Evolutionary conservation across 2,329 filamentous ascomycete species (phyloP), one percentile per base, ranked within the genome.

Genomic region (Botrytis tulipae): DNA sequence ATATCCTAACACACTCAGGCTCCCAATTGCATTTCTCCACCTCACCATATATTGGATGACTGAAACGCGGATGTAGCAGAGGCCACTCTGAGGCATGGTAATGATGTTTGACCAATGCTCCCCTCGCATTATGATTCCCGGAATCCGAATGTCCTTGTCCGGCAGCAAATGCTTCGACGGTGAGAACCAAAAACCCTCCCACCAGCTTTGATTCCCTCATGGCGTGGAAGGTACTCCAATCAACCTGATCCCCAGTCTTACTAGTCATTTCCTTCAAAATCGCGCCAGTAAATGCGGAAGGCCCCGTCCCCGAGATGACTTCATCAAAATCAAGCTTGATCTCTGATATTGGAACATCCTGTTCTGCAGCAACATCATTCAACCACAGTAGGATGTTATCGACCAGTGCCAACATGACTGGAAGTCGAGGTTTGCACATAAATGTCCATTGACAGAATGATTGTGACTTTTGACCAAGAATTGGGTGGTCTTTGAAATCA

Each of bases 371-470:
- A 4, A 92, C 85, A 0, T 85, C 86, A 42, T 87, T 86, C 68
- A 93, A 84, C 91, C 90, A 92, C 1, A 83, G 80, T 81, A 92
- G 87, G 79, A 93, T 92, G 78, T 90, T 88, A 79, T 92, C 89
- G 65, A 93, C 87, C 5, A 93, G 84, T 46, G 84, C 83, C 80
- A 92, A 84, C 89, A 93, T 92, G 73, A 93, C 89, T 1, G 90
- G 89, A 40, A 90, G 86, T 29, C 85, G 84, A 0, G 91, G 90
- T 79, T 92, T 91, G 77, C 88, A 88, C 83, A 92, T 90, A 78
- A 93, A 92, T 0, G 91, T 93, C 91, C 91, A 93, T 79, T 93
- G 91, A 80, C 91, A 93, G 80, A 93, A 93, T 0, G 90, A 93
- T 76, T 86, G 84, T 54, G 88, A 92, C 82, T 93, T 93, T 67